These are phyloP conservation scores for Boletus sp. DNA, from an alignment of 1,284 basidiomycete genomes.

Conservation along the genomic window DNA sequence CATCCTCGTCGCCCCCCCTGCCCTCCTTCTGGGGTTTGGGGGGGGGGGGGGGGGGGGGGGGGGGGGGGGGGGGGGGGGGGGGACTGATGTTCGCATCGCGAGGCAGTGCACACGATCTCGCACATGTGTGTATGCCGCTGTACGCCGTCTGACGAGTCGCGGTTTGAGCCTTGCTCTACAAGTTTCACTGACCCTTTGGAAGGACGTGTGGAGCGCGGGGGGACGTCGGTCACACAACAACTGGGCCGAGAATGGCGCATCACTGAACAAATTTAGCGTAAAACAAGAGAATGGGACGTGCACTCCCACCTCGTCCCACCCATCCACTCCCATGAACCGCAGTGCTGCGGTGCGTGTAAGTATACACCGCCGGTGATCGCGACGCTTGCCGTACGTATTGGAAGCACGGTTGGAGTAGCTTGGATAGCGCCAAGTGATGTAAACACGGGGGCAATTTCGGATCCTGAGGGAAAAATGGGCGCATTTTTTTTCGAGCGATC, in stretches of 20 bases:
- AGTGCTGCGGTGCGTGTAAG: background rate
- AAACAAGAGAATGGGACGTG: background rate
- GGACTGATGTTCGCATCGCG: background rate
- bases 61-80: background rate
- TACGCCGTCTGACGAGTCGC: background rate
- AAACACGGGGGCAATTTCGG: background rate
- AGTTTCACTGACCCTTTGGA: background rate
- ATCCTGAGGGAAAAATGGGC: background rate
- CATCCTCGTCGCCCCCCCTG: too few species aligned
- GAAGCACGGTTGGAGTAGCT: too few species aligned
- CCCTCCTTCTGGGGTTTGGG: too few species aligned
- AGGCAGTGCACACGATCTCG: conserved; percentile 4
- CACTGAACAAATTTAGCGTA: background rate
- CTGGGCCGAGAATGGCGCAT: background rate
- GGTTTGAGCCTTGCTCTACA: background rate
- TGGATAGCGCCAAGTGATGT: background rate
- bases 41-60: too few species aligned
- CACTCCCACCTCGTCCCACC: conserved; percentile 10
- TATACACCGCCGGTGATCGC: too few species aligned
- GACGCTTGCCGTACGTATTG: background rate
- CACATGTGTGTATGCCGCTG: background rate
- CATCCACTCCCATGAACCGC: too few species aligned
- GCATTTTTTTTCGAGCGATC: background rate
- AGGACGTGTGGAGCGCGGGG: background rate
- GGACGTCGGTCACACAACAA: background rate